phyloP scores from a whole-genome alignment of 768 basidiomycete species.

The Exsudoporus frostii region DNA sequence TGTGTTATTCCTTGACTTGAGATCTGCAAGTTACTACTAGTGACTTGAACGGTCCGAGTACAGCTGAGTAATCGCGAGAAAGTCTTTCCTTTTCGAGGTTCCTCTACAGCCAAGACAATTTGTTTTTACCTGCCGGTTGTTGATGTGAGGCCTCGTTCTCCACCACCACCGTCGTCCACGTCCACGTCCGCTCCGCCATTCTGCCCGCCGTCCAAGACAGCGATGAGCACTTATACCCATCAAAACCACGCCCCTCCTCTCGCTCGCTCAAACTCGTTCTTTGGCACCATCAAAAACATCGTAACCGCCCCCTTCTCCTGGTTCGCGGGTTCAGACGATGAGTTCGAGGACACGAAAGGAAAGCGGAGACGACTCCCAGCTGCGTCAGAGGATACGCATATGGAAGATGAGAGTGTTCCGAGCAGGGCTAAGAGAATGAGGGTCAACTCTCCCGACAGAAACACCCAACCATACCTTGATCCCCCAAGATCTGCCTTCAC shows the following conservation, averaged over 20 bases:
- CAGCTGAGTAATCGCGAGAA: constrained; percentile 5
- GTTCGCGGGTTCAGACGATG: constrained; percentile 52
- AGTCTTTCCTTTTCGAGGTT: constrained; percentile 4
- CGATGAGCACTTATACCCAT: constrained; percentile 31
- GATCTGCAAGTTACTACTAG: too few species aligned
- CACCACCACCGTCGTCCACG: constrained; percentile 20
- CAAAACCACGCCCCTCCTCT: constrained; percentile 34
- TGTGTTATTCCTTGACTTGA: background rate
- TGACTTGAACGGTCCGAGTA: too few species aligned
- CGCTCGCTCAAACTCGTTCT: constrained; percentile 54
- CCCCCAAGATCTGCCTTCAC: constrained; percentile 48
- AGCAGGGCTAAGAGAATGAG: constrained; percentile 50
- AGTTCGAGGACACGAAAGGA: constrained; percentile 47
- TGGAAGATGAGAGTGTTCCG: constrained; percentile 34
- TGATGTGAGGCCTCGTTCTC: constrained; percentile 19
- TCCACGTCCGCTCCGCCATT: constrained; percentile 17
- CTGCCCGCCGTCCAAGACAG: constrained; percentile 16
- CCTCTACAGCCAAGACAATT: constrained; percentile 14
- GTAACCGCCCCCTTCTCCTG: constrained; percentile 59
- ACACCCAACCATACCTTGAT: constrained; percentile 47
- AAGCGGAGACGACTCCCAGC: constrained; percentile 51
- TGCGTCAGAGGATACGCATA: constrained; percentile 19
- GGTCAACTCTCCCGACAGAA: constrained; percentile 46
- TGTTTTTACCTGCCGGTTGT: constrained; percentile 19
- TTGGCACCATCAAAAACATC: constrained; percentile 62